Evolutionary conservation across 495 filamentous ascomycete genomes (phyloP).

Genomic region (Tuber calosporum): DNA sequence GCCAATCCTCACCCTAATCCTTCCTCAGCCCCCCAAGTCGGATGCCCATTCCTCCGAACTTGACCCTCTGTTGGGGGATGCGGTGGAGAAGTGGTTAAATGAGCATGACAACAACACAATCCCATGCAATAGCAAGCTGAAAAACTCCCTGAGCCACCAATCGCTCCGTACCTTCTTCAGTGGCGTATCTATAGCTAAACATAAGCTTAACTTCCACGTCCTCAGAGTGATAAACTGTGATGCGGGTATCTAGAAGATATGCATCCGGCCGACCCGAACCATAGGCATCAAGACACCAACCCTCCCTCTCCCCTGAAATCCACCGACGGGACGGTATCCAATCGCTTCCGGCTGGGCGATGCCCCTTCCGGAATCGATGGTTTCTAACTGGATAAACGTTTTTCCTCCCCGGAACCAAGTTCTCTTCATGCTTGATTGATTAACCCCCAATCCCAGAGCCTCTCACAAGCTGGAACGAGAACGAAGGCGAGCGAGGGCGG

Average conservation of each 20-base stretch:
- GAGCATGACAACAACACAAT: neutral
- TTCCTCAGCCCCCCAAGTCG: neutral
- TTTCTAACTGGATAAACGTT: neutral
- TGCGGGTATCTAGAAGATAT: neutral
- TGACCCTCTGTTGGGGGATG: neutral
- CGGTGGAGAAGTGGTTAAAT: neutral
- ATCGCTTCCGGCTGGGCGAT: neutral
- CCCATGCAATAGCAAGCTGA: neutral
- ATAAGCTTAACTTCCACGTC: neutral
- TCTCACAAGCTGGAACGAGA: neutral
- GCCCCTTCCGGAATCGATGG: neutral
- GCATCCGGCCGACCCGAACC: neutral
- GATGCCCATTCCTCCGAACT: neutral
- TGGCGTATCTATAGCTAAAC: neutral
- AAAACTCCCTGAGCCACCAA: neutral
- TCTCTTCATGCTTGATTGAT: neutral
- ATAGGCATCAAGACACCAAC: too few relatives aligned
- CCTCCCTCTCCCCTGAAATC: neutral
- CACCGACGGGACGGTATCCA: neutral
- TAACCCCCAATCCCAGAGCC: neutral
- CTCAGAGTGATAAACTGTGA: neutral
- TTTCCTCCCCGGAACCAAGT: neutral
- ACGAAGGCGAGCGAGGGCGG: neutral
- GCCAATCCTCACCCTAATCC: neutral
- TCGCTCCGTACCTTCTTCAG: neutral